Evolutionary conservation across 192 early-diverging fungal genomes (phyloP).

Genomic region (Podila epicladia): DNA sequence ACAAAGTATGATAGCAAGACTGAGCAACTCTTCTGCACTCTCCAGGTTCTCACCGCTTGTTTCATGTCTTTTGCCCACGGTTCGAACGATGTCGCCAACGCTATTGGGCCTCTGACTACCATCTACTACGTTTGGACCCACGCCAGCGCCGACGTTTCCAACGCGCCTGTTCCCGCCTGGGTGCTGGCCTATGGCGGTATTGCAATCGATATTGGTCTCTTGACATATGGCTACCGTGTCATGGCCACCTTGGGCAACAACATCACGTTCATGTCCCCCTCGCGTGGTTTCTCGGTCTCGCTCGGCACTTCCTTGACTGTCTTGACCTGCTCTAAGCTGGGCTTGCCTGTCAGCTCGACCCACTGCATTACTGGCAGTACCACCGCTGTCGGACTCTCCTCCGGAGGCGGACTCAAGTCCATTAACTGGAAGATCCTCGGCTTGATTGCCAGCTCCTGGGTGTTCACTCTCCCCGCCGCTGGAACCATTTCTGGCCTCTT

Average conservation of each 20-base stretch:
- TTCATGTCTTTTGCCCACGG: conserved; percentile 91
- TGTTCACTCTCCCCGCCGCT: conserved; percentile 46
- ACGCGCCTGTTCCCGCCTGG: conserved; percentile 73
- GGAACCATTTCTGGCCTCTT: conserved; percentile 20
- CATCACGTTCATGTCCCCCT: conserved; percentile 85
- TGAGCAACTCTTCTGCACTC: conserved; percentile 85
- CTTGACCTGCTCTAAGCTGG: conserved; percentile 83
- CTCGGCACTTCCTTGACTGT: conserved; percentile 84
- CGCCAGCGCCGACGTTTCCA: conserved; percentile 52
- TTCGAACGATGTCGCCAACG: conserved; percentile 90
- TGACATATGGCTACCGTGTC: conserved; percentile 77
- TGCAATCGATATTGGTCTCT: conserved; percentile 81
- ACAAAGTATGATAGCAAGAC: conserved; percentile 77
- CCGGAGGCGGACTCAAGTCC: conserved; percentile 57
- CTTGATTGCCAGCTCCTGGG: conserved; percentile 77
- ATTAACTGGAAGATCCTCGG: conserved; percentile 83
- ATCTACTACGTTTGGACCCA: conserved; percentile 76
- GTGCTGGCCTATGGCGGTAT: conserved; percentile 77
- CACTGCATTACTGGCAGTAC: conserved; percentile 89
- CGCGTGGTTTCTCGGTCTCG: conserved; percentile 85
- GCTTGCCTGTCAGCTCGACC: conserved; percentile 86
- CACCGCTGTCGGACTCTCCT: conserved; percentile 71
- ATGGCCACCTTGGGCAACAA: conserved; percentile 88
- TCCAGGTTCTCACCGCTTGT: conserved; percentile 84
- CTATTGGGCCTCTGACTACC: conserved; percentile 81